Conservation (phyloP, 352 stramenopile genomes). For the Aphanomyces stellatus region DNA sequence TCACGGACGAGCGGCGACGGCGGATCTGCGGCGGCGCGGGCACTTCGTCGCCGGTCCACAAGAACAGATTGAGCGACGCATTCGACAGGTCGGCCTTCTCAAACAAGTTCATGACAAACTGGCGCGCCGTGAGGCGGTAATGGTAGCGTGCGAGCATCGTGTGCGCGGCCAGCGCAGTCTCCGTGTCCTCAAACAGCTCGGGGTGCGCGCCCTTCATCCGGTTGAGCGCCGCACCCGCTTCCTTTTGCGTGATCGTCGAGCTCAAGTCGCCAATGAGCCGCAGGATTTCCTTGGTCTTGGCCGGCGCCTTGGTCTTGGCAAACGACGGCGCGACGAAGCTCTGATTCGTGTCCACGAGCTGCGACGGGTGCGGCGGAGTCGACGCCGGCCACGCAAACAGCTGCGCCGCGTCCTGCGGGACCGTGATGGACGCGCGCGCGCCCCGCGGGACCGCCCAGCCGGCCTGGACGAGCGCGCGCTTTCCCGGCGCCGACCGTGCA, state of each 20-base stretch:
- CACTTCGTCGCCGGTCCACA: conserved; percentile 26
- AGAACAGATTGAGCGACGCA: conserved; percentile 38
- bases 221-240: conserved; percentile 77
- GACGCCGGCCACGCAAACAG: conserved; percentile 71
- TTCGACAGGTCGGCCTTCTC: conserved; percentile 80
- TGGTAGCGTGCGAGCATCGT: conserved; percentile 78
- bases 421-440: conserved; percentile 60
- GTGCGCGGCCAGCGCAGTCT: conserved; percentile 75
- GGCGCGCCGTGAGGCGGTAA: conserved; percentile 70
- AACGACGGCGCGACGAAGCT: conserved; percentile 53
- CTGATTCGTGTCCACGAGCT: conserved; percentile 34
- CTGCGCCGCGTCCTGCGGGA: conserved; percentile 69
- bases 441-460: conserved; percentile 73
- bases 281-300: conserved; percentile 70
- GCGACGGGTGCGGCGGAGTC: conserved; percentile 18
- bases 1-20: conserved; percentile 70
- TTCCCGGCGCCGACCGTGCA: conserved; percentile 48
- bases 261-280: conserved; percentile 73
- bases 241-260: conserved; percentile 86
- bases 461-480: conserved; percentile 53
- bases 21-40: conserved; percentile 24
- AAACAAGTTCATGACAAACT: conserved; percentile 83
- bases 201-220: conserved; percentile 64
- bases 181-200: conserved; percentile 72
- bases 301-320: conserved; percentile 45